These are phyloP conservation scores for Debaryomycetaceae sp. DNA, from an alignment of 1,139 yeast species.

Conservation along the genomic window DNA sequence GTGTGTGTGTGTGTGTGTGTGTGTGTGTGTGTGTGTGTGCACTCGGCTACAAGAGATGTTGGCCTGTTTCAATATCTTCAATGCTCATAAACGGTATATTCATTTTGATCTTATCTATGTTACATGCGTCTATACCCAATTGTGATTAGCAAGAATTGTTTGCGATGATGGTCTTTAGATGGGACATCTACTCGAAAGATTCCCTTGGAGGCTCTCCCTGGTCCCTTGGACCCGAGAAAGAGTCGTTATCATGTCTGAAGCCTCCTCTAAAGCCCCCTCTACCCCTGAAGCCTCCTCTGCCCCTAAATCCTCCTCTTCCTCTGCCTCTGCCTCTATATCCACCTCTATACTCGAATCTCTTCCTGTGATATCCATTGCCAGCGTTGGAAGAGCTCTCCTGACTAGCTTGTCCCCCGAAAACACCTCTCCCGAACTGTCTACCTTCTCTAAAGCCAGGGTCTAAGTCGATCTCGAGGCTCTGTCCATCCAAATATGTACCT, in stretches of 20 bases:
- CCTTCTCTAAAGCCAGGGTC: constrained; percentile 97
- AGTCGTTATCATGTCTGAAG: constrained; percentile 7
- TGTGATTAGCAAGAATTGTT: no score
- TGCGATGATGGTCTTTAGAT: no score
- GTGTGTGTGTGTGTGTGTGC: no score
- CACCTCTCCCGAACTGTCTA: constrained; percentile 90
- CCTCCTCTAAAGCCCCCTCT: constrained; percentile 23
- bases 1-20: no score
- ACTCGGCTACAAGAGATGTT: no score
- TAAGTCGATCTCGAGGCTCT: constrained; percentile 74
- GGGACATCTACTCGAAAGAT: background rate
- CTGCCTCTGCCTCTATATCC: constrained; percentile 25
- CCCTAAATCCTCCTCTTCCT: constrained; percentile 29
- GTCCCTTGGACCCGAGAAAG: background rate
- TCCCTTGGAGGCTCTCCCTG: background rate
- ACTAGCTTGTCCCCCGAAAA: constrained; percentile 76
- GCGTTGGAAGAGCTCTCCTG: constrained; percentile 29
- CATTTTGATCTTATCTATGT: no score
- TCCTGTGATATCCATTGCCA: constrained; percentile 17
- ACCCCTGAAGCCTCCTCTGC: constrained; percentile 21
- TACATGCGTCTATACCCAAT: no score
- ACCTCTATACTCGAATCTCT: constrained; percentile 20
- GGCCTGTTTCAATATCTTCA: no score
- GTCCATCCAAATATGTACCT: constrained; percentile 78
- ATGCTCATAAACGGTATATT: no score